Conservation (phyloP, 352 stramenopile species). For the Pythium biforme region DNA sequence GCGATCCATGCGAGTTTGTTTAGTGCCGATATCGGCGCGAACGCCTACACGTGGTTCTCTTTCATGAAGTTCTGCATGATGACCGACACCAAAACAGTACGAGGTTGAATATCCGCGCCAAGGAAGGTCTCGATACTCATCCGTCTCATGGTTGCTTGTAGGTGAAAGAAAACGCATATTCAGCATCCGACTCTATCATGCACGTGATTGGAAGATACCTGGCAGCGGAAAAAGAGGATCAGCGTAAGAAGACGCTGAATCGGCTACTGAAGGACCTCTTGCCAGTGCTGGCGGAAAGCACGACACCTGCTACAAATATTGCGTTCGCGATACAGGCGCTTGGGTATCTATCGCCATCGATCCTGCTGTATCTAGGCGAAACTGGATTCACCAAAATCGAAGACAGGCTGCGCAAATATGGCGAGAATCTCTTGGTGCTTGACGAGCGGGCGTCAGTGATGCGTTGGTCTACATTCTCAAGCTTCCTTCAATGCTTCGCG, state of each 20-base stretch:
- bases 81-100: conserved; percentile 73
- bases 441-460: conserved; percentile 45
- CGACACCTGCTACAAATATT: conserved; percentile 32
- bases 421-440: conserved; percentile 65
- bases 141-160: conserved; percentile 26
- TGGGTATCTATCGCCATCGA: conserved; percentile 40
- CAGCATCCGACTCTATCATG: conserved; percentile 46
- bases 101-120: background rate
- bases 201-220: conserved; percentile 41
- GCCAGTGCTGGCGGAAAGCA: conserved; percentile 50
- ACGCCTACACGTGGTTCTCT: conserved; percentile 51
- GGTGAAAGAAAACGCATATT: conserved; percentile 71
- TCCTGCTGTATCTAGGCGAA: conserved; percentile 50
- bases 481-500: conserved; percentile 57
- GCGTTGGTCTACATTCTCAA: conserved; percentile 57
- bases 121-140: background rate
- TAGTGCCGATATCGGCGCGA: conserved; percentile 50
- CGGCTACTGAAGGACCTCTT: conserved; percentile 75
- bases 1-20: conserved; percentile 43
- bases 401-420: conserved; percentile 59
- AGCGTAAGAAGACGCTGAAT: conserved; percentile 65
- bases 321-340: conserved; percentile 62
- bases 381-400: conserved; percentile 65
- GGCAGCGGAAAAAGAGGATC: conserved; percentile 39
- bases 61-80: conserved; percentile 72